Percentiles rank a stretch among this genome's conserved stretches.
phyloP scores from a whole-genome alignment of 768 basidiomycete species.

The Pleurotus ostreatus region DNA sequence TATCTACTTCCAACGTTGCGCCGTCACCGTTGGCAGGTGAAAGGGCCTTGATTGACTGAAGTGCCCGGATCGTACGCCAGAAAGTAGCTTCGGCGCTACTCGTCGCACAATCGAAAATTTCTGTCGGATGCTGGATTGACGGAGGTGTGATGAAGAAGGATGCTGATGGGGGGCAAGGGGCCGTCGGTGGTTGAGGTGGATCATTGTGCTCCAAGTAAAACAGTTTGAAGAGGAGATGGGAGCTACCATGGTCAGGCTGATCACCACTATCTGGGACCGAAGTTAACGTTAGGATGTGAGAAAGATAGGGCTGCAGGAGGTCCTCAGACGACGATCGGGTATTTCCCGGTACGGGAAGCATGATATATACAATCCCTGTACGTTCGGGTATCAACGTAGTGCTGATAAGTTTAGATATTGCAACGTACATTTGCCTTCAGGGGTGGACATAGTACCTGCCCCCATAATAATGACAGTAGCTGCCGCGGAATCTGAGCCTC shows the following conservation, averaged over 20 bases:
- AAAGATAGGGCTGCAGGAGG: slow-evolving; percentile 55
- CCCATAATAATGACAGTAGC: slow-evolving; percentile 69
- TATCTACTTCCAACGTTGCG: slow-evolving; percentile 5
- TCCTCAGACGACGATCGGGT: slow-evolving; percentile 28
- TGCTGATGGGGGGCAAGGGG: slow-evolving; percentile 18
- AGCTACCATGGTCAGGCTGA: slow-evolving; percentile 11
- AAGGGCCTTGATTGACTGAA: no score
- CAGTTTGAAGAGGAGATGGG: slow-evolving; percentile 43
- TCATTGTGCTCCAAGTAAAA: slow-evolving; percentile 49
- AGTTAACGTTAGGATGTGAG: slow-evolving; percentile 32
- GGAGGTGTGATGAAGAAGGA: slow-evolving; percentile 20
- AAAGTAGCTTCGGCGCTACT: slow-evolving; percentile 54
- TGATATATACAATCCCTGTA: slow-evolving; percentile 58
- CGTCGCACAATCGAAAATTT: slow-evolving; percentile 54
- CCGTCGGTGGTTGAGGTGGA: slow-evolving; percentile 11
- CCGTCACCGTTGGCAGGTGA: no score
- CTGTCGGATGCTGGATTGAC: slow-evolving; percentile 35
- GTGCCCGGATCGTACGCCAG: slow-evolving; percentile 29
- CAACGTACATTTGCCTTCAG: slow-evolving; percentile 65
- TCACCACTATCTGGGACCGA: slow-evolving; percentile 16
- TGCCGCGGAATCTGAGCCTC: slow-evolving; percentile 43
- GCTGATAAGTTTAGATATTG: no score
- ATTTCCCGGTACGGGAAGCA: slow-evolving; percentile 37
- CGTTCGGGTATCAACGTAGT: neutral
- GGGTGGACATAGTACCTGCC: slow-evolving; percentile 69